Base-by-base conservation (phyloP, 2,329 filamentous ascomycete species). In the Diaporthe capsici region DNA sequence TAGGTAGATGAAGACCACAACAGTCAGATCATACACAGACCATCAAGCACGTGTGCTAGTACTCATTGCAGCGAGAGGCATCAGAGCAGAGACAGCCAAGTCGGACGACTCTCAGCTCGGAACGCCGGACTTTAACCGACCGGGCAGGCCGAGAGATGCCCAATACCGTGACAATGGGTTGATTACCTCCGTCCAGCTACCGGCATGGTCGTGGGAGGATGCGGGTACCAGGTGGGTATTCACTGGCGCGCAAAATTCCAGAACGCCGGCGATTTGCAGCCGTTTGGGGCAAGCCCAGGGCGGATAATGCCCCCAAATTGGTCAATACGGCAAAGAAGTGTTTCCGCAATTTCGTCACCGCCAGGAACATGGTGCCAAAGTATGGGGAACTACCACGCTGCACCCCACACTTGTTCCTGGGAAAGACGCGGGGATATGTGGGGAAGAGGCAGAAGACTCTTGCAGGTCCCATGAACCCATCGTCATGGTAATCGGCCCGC, bases 381-480 rank as follows among this genome's bases (percentile, higher is more conserved):
- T 22, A 70, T 55, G 65, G 65, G 65, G 65, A 55, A 39, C 65
- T 49, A 55, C 55, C 49, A 70, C 12, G n/a, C 58, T 73, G 71
- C 58, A 73, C 71, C 58, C 71, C 71, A 65, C 58, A 65, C 58
- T 55, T 55, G 47, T 55, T 55, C 44, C 58, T 57, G 49, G 71
- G 49, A 34, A 25, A 34, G 65, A 65, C 71, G 71, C 58, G 71
- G 71, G 71, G 58, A 57, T 73, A 28, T 73, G 49, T 73, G 71
- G 58, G 58, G 71, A 65, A 61, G 63, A 2, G 13, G 44, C 12
- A 31, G 12, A 63, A 42, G 20, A 39, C 10, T 49, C 60, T 55
- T 65, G 34, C 25, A 42, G 55, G 71, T 73, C 58, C 49, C 47
- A 47, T 65, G 71, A 73, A 49, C 42, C 34, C 47, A 42, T 65